Percentiles rank a stretch among this genome's conserved stretches.
Evolutionary conservation across 106 monocot genomes (phyloP).

Genomic region (Allium fistulosum): DNA sequence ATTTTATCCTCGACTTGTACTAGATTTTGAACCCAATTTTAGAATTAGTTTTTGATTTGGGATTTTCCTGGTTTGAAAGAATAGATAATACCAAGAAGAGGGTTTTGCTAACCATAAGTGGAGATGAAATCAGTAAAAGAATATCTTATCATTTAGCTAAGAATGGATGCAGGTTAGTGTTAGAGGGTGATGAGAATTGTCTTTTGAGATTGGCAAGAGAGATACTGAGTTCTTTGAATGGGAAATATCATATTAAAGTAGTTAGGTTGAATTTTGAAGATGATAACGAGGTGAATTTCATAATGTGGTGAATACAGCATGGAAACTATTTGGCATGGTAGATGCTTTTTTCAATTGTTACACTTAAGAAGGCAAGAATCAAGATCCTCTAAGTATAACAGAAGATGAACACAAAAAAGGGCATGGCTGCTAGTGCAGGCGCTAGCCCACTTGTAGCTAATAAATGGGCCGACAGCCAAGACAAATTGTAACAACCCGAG

Average conservation of each 20-base stretch:
- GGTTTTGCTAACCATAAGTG: no score
- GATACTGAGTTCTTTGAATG: conserved; percentile 25
- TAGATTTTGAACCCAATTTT: no score
- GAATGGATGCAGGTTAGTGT: conserved; percentile 79
- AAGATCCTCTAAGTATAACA: conserved; percentile 39
- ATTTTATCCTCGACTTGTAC: no score
- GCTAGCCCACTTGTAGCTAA: no score
- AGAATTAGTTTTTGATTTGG: no score
- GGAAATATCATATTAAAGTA: conserved; percentile 34
- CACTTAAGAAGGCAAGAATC: conserved; percentile 81
- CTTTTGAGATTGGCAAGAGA: conserved; percentile 33
- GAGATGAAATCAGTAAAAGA: no score
- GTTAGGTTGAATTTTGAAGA: conserved; percentile 63
- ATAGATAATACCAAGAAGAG: no score
- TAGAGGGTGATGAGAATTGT: conserved; percentile 57
- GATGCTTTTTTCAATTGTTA: conserved; percentile 87
- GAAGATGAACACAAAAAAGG: conserved; percentile 77
- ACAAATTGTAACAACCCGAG: no score
- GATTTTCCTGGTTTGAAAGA: no score
- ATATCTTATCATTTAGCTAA: no score
- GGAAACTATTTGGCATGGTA: conserved; percentile 42
- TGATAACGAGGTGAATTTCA: conserved; percentile 54
- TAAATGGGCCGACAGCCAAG: no score
- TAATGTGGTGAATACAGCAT: conserved; percentile 54
- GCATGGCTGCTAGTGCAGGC: no score